These are phyloP conservation scores for Naganishia randhawae DNA, from an alignment of 768 basidiomycete genomes.

Conservation along the genomic window DNA sequence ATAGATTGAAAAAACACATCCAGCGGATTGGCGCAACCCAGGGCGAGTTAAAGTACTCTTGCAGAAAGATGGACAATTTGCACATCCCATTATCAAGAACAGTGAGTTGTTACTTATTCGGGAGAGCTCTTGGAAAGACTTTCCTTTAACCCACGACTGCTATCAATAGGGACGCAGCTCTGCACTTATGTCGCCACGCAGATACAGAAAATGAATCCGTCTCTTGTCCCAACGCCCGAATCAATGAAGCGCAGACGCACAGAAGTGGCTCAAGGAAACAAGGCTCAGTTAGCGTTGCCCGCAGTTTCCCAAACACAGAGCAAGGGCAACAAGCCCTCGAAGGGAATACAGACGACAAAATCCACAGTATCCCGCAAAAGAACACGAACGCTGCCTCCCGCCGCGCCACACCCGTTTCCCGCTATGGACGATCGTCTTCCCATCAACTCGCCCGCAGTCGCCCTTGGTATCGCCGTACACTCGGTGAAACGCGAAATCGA, in stretches of 20 bases:
- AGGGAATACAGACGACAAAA: constrained; percentile 56
- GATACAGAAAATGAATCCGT: constrained; percentile 39
- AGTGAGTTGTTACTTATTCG: constrained; percentile 42
- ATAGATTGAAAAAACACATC: constrained; percentile 73
- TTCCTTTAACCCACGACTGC: constrained; percentile 24
- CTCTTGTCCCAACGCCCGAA: constrained; percentile 26
- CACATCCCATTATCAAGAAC: constrained; percentile 50
- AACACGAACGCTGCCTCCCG: constrained; percentile 54
- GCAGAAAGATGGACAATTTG: constrained; percentile 43
- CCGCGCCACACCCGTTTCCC: constrained; percentile 73
- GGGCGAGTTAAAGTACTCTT: constrained; percentile 82
- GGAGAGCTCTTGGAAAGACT: constrained; percentile 25
- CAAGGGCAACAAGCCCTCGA: constrained; percentile 53
- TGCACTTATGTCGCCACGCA: constrained; percentile 43
- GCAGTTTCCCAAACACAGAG: constrained; percentile 25
- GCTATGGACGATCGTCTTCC: constrained; percentile 70
- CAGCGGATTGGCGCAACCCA: constrained; percentile 97
- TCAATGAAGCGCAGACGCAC: constrained; percentile 16
- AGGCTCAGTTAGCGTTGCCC: neutral
- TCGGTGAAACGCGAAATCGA: constrained; percentile 82
- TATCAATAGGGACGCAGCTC: constrained; percentile 39
- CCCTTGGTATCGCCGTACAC: constrained; percentile 73
- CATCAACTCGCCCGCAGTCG: constrained; percentile 71
- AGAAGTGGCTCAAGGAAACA: constrained; percentile 5
- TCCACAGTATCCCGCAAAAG: constrained; percentile 52